phyloP scores from a whole-genome alignment of 179 eudicot genomes.

The Patellifolia procumbens region DNA sequence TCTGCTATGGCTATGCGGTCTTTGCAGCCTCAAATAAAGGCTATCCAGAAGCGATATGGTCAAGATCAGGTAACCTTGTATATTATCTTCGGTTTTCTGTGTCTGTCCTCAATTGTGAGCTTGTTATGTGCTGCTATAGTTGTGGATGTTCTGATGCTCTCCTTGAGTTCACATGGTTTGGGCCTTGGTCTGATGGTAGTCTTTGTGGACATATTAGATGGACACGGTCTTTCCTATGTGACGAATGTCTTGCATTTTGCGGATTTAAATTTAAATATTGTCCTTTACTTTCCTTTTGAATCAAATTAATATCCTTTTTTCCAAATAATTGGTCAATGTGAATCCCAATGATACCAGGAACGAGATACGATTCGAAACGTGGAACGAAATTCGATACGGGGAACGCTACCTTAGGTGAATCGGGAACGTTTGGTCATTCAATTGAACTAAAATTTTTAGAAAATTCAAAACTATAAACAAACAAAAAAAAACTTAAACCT shows the following conservation, averaged over 20 bases:
- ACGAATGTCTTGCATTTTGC: background rate
- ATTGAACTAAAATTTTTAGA: too few species aligned
- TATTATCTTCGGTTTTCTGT: background rate
- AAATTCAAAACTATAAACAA: too few species aligned
- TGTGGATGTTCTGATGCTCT: background rate
- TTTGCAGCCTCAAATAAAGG: slow-evolving; percentile 94
- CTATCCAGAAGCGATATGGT: slow-evolving; percentile 87
- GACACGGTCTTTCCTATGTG: background rate
- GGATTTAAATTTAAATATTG: background rate
- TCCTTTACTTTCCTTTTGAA: background rate
- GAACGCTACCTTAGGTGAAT: too few species aligned
- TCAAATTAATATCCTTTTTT: background rate
- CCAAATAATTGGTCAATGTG: background rate
- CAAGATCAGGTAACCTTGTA: slow-evolving; percentile 80
- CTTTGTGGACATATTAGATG: background rate
- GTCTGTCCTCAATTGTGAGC: background rate
- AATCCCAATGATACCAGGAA: too few species aligned
- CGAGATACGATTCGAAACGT: too few species aligned
- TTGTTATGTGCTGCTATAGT: background rate
- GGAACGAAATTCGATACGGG: too few species aligned
- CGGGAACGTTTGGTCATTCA: too few species aligned
- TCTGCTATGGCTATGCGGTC: slow-evolving; percentile 94
- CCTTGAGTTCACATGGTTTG: background rate
- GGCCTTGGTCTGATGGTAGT: background rate
- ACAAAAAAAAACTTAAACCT: too few species aligned